These are phyloP conservation scores for Melanomma pulvis-pyrius DNA, from an alignment of 495 filamentous ascomycete genomes.

Conservation along the genomic window DNA sequence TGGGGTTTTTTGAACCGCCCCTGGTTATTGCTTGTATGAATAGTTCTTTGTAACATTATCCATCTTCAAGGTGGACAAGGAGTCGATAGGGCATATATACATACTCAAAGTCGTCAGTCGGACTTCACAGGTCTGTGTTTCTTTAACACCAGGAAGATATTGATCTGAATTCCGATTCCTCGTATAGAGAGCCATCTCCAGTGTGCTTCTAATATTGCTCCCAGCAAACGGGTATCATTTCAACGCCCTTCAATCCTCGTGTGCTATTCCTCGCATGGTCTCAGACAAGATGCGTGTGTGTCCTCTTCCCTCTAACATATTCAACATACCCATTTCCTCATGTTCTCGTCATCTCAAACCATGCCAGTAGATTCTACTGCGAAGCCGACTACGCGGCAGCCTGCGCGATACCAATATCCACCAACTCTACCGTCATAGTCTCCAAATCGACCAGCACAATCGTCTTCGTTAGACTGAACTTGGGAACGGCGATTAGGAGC, in stretches of 20 bases:
- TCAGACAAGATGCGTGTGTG: background rate
- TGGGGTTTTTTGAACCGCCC: background rate
- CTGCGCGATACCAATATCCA: conserved; percentile 59
- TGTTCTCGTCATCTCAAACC: background rate
- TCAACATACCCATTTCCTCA: background rate
- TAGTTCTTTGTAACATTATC: background rate
- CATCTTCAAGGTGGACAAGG: background rate
- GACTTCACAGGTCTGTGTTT: background rate
- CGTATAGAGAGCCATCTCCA: background rate
- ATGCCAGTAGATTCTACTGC: background rate
- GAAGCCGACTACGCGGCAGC: no score
- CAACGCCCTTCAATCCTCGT: background rate
- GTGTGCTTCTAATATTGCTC: background rate
- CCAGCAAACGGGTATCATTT: conserved; percentile 6
- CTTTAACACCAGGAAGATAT: background rate
- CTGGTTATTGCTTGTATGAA: background rate
- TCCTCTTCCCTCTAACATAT: background rate
- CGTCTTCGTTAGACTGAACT: conserved; percentile 77
- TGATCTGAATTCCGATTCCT: background rate
- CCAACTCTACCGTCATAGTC: conserved; percentile 73
- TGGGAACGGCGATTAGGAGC: conserved; percentile 76
- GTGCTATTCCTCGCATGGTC: background rate
- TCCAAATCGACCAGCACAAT: conserved; percentile 85
- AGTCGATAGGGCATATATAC: background rate
- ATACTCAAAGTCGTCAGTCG: background rate